A percentile compares a stretch with the other conserved stretches of the same genome.
phyloP scores from a whole-genome alignment of 441 rosid genomes.

The Mallotus repandus region DNA sequence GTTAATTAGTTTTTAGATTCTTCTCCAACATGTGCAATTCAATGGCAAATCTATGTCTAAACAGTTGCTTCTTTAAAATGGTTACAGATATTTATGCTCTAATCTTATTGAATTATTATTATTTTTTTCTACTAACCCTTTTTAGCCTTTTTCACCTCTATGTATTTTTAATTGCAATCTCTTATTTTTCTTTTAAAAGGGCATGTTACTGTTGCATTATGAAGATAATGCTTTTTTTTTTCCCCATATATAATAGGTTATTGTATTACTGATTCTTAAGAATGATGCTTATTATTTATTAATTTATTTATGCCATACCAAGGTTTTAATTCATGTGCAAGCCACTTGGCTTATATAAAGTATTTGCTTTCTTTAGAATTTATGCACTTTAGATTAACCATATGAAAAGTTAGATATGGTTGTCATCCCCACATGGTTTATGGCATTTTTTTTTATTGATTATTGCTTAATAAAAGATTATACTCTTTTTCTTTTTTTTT shows the following conservation, averaged over 20 bases:
- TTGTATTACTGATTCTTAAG: neutral
- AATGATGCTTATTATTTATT: neutral
- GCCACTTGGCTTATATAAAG: constrained; percentile 4
- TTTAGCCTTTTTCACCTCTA: neutral
- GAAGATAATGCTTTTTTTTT: neutral
- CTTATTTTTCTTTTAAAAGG: neutral
- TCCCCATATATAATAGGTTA: neutral
- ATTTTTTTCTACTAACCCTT: neutral
- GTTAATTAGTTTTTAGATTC: constrained; percentile 5
- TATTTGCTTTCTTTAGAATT: neutral
- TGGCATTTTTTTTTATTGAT: neutral
- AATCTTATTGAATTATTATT: neutral
- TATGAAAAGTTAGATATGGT: constrained; percentile 1
- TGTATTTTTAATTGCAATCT: too few species aligned
- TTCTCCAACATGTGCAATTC: neutral
- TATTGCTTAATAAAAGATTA: neutral
- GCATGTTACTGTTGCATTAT: constrained; percentile 5
- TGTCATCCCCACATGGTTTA: constrained; percentile 11
- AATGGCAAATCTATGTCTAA: constrained; percentile 7
- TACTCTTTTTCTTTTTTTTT: too few species aligned
- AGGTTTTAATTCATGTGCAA: constrained; percentile 9
- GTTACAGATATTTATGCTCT: constrained; percentile 7
- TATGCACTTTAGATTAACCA: constrained; percentile 4
- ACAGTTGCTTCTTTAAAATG: constrained; percentile 3
- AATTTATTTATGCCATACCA: neutral